Conservation (phyloP, 495 filamentous ascomycete species). For the Aspergillus taichungensis region DNA sequence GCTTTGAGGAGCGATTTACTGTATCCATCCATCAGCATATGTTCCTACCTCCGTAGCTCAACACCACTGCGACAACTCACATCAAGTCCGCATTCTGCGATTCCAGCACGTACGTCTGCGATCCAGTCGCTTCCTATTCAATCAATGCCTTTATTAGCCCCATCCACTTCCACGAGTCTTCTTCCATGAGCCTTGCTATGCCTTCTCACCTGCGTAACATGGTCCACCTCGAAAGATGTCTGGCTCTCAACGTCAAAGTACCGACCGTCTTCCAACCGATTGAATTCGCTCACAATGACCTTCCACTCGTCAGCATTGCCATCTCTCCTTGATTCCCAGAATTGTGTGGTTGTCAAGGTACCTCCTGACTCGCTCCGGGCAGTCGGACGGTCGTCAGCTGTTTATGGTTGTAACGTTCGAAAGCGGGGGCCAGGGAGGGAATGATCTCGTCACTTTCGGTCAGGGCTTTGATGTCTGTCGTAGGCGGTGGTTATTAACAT, state of each 20-base stretch:
- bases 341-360: conserved; percentile 15
- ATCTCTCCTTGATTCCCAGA: background rate
- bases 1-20: conserved; percentile 68
- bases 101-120: conserved; percentile 74
- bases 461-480: conserved; percentile 77
- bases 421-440: conserved; percentile 65
- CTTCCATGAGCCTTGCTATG: too few relatives aligned
- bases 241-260: conserved; percentile 87
- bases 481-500: conserved; percentile 3
- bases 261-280: conserved; percentile 62
- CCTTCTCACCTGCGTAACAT: conserved; percentile 67
- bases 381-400: conserved; percentile 85
- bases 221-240: conserved; percentile 81
- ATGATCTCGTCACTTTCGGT: conserved; percentile 64
- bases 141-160: conserved; percentile 2
- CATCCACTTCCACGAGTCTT: too few relatives aligned
- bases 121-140: conserved; percentile 66
- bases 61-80: conserved; percentile 45
- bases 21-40: conserved; percentile 1
- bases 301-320: conserved; percentile 23
- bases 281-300: conserved; percentile 83
- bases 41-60: background rate
- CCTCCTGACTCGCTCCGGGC: conserved; percentile 71
- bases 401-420: conserved; percentile 92
- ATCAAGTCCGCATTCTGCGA: conserved; percentile 70